These are phyloP conservation scores for Imleria badia DNA, from an alignment of 768 basidiomycete genomes.

Conservation along the genomic window DNA sequence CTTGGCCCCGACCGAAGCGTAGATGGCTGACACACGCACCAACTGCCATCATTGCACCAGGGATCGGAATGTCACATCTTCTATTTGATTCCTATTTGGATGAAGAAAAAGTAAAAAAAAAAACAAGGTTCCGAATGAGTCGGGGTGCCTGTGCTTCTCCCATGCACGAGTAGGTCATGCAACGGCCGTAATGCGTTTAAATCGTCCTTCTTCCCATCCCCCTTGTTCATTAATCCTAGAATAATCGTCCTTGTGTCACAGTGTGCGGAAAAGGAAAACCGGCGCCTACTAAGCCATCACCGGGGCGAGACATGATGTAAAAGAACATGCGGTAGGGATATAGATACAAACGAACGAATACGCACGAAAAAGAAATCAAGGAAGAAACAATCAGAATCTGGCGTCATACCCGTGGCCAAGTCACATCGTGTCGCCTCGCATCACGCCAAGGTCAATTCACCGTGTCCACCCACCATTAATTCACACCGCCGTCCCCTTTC, in stretches of 20 bases:
- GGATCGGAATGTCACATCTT: no score
- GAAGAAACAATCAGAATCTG: neutral
- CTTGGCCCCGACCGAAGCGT: slow-evolving; percentile 2
- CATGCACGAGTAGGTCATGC: slow-evolving; percentile 11
- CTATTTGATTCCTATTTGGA: no score
- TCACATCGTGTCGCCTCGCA: slow-evolving; percentile 17
- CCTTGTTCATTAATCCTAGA: slow-evolving; percentile 25
- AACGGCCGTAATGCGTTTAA: slow-evolving; percentile 23
- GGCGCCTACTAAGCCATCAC: slow-evolving; percentile 1
- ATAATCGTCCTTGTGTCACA: slow-evolving; percentile 20
- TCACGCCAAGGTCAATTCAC: slow-evolving; percentile 14
- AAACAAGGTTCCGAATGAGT: slow-evolving; percentile 31
- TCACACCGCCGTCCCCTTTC: slow-evolving; percentile 31
- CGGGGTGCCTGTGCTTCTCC: slow-evolving; percentile 24
- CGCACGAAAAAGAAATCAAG: neutral
- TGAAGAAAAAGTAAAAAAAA: slow-evolving; percentile 8
- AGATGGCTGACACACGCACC: neutral
- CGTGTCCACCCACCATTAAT: slow-evolving; percentile 5
- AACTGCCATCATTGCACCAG: neutral
- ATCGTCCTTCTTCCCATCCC: slow-evolving; percentile 17
- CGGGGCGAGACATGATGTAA: slow-evolving; percentile 12
- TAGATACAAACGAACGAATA: slow-evolving; percentile 5
- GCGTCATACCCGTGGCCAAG: slow-evolving; percentile 6
- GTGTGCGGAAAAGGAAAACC: neutral
- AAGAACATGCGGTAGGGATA: slow-evolving; percentile 17